Evolutionary conservation across 139 green algal genomes (phyloP).

Genomic region (Chlamydomonas incerta): DNA sequence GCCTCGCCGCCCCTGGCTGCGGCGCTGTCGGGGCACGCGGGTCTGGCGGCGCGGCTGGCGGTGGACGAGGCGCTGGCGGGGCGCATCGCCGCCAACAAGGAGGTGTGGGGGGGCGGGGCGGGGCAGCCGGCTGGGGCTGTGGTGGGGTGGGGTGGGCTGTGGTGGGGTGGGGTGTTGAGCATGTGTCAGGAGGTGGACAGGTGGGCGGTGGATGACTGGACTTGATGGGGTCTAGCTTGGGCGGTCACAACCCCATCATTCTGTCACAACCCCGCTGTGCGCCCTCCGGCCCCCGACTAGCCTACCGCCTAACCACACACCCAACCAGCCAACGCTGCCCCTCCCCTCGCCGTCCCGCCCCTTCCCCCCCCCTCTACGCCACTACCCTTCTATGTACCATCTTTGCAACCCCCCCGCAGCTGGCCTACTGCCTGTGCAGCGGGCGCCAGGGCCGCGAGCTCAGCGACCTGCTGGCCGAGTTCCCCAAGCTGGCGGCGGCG

Average conservation of each 20-base stretch:
- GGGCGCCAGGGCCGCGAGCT: not conserved
- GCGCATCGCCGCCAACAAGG: not conserved
- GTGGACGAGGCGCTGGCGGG: slow-evolving; percentile 2
- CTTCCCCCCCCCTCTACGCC: too few relatives aligned
- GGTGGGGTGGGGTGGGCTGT: too few relatives aligned
- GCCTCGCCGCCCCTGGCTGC: not conserved
- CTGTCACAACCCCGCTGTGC: too few relatives aligned
- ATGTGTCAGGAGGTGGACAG: too few relatives aligned
- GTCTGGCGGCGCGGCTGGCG: not conserved
- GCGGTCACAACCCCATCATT: too few relatives aligned
- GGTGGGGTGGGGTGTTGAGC: too few relatives aligned
- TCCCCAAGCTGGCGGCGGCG: slow-evolving; percentile 13
- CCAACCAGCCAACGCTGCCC: too few relatives aligned
- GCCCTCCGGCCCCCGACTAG: too few relatives aligned
- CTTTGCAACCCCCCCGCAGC: not conserved
- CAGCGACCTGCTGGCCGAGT: not conserved
- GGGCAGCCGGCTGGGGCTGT: not conserved
- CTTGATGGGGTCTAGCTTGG: too few relatives aligned
- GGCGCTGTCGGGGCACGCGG: not conserved
- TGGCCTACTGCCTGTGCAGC: not conserved
- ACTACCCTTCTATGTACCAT: too few relatives aligned
- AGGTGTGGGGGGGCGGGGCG: not conserved
- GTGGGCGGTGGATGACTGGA: too few relatives aligned
- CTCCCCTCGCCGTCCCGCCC: too few relatives aligned
- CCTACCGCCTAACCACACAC: not conserved